Evolutionary conservation across 1,284 basidiomycete species (phyloP), one percentile per base, ranked within the genome.

Genomic region (Pseudozyma sp.): DNA sequence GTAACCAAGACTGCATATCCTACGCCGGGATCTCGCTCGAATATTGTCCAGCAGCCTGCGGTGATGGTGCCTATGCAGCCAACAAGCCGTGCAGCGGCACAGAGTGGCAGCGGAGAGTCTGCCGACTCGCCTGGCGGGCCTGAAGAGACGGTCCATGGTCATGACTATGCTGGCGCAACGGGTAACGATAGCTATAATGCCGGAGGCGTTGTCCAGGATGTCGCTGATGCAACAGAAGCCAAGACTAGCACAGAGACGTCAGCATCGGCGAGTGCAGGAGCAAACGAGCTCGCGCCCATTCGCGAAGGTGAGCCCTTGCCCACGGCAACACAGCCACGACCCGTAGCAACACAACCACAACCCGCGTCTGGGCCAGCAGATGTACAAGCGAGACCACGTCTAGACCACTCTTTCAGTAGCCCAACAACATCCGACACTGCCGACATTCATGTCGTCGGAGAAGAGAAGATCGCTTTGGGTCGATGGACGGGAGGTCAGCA

Each of bases 331-430:
- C 5, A 18, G 1, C 21, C 16, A 12, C 11, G 6, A 31, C 25
- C 6, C 25, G 6, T 6, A 31, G 25, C 25, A 31, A 31, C 25
- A 3, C 25, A 31, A 31, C 25, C 42, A 21, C 18, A 42, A 5
- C 18, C 39, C 5, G 25, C 13, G 9, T 16, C 45, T 18, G 34
- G 19, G 6, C 10, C 39, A 43, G 48, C 43, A 36, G 25, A 38
- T 10, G 18, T 36, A 18, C 10, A 8, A 13, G 49, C 44, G 1
- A 25, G 62, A 39, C 62, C 62, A 1, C 55, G 45, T 11, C 12
- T 65, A 18, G 56, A 59, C n/a, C 44, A 49, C 40, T 65, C 62
- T 3, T 58, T 58, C 35, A 65, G 62, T 47, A 65, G 62, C 50
- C 62, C 56, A 3, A 65, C 62, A 1, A 52, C 25, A 2, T 45